Evolutionary conservation across 192 early-diverging fungal species (phyloP).

Genomic region (Chytriomyces sp.): DNA sequence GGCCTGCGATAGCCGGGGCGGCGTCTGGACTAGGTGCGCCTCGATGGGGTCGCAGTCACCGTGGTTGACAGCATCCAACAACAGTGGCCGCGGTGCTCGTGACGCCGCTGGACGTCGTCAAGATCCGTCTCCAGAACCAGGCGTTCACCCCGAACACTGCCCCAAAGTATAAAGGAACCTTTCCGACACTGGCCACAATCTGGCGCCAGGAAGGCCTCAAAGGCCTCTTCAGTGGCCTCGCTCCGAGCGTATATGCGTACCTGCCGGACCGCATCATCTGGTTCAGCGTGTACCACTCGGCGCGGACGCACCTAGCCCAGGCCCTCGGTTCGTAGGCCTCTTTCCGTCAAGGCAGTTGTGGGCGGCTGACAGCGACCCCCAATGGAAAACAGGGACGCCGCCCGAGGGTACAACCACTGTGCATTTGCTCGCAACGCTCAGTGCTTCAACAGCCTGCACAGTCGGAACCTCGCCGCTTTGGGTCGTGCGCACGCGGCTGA

Average conservation of each 20-base stretch:
- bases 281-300: constrained; percentile 85
- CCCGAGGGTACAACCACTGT: constrained; percentile 14
- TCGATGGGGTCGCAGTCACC: neutral
- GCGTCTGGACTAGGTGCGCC: constrained; percentile 60
- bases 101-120: constrained; percentile 93
- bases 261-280: constrained; percentile 91
- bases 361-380: no score
- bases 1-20: constrained; percentile 71
- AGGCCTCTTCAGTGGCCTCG: constrained; percentile 88
- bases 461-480: constrained; percentile 83
- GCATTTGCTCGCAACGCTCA: constrained; percentile 25
- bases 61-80: neutral
- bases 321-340: constrained; percentile 16
- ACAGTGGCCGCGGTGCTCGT: constrained; percentile 66
- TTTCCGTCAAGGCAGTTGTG: no score
- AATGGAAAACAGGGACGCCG: neutral
- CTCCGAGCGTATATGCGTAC: constrained; percentile 85
- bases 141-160: constrained; percentile 29
- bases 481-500: constrained; percentile 88
- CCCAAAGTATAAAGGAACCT: constrained; percentile 62
- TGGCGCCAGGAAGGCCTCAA: constrained; percentile 79
- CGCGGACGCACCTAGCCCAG: constrained; percentile 54
- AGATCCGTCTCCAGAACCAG: constrained; percentile 92
- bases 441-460: constrained; percentile 41
- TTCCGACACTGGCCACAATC: constrained; percentile 71